A percentile compares a stretch with the other conserved stretches of the same genome.
These are phyloP conservation scores for Globisporangium yorkense DNA, from an alignment of 352 stramenopile genomes.

Conservation along the genomic window DNA sequence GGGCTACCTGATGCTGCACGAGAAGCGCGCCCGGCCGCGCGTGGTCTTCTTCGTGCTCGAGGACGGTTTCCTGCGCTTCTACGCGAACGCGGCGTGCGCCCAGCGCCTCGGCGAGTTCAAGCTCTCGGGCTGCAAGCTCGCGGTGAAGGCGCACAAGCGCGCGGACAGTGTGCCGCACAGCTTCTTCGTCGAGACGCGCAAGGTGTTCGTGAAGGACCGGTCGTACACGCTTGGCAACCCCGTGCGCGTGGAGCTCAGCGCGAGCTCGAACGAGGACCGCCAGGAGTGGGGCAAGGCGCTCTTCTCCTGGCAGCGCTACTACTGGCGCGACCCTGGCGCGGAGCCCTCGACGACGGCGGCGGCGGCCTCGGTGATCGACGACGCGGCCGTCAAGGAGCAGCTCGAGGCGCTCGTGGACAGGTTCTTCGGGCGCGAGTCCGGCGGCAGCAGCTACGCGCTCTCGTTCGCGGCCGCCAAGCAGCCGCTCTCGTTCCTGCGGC, in stretches of 20 bases:
- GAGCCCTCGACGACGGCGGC: constrained; percentile 1
- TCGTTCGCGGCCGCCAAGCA: constrained; percentile 64
- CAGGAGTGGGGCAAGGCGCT: constrained; percentile 81
- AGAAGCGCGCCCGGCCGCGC: constrained; percentile 42
- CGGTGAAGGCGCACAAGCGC: constrained; percentile 75
- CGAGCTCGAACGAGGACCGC: constrained; percentile 51
- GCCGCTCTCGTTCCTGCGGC: constrained; percentile 59
- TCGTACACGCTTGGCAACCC: constrained; percentile 70
- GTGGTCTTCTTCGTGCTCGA: constrained; percentile 77
- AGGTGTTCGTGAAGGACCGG: constrained; percentile 81
- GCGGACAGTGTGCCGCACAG: constrained; percentile 58
- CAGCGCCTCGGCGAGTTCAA: constrained; percentile 56
- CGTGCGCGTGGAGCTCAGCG: constrained; percentile 64
- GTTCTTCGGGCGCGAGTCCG: constrained; percentile 26
- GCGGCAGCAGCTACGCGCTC: constrained; percentile 19
- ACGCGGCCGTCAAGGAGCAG: constrained; percentile 21
- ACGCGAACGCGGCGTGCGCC: constrained; percentile 23
- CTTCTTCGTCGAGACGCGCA: constrained; percentile 80
- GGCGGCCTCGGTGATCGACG: constrained; percentile 5
- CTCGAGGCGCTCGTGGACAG: constrained; percentile 46
- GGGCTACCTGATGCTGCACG: constrained; percentile 73
- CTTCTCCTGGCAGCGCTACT: constrained; percentile 87
- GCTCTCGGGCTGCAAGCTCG: constrained; percentile 81
- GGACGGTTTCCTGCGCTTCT: constrained; percentile 76
- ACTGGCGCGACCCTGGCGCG: constrained; percentile 62